Evolutionary conservation across 192 early-diverging fungal genomes (phyloP), one percentile per base, ranked within the genome.

Genomic region (Mortierella claussenii): DNA sequence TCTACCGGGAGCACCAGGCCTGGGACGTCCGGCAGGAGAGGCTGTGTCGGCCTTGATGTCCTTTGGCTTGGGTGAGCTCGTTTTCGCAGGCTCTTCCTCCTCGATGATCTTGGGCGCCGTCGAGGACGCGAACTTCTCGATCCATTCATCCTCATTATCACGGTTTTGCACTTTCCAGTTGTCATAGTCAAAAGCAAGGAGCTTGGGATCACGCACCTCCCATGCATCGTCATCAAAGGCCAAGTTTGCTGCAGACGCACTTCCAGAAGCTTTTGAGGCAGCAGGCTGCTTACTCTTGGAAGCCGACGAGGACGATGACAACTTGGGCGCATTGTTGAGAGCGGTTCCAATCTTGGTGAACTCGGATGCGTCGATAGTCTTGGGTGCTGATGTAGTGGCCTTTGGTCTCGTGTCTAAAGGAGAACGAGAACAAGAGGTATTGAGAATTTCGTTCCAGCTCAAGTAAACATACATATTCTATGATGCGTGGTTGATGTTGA

Each of bases 221-320:
- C 86, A 87, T 6, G 83, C 86, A 60, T 87, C 84, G 59, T 87
- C 82, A 46, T 85, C 80, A 48, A 85, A 85, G 5, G 69, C 83
- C 56, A 78, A 51, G 27, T 79, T 65, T 10, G 64, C 66, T 52
- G 68, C 55, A 11, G 68, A 66, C 32, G 80, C 17, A 17, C 66
- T 50, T 21, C 57, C 27, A 6, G 70, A 37, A 8, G 83, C 24
- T 18, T 65, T 63, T 33, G 69, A 62, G 15, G 80, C 63, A 37
- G 69, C 47, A 27, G 64, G 45, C 21, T 82, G 79, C 59, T 78
- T 80, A 43, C 54, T 56, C 27, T 71, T 74, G 10, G 67, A 66
- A 36, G 69, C 48, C 7, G 55, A 47, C 1, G 70, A 36, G n/a
- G 65, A 76, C 1, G 42, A 10, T n/a, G n/a, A n/a, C n/a, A n/a